Percentiles rank a stretch among this genome's conserved stretches.
phyloP scores from a whole-genome alignment of 2,329 filamentous ascomycete species.

The Cryphonectria carpinicola region DNA sequence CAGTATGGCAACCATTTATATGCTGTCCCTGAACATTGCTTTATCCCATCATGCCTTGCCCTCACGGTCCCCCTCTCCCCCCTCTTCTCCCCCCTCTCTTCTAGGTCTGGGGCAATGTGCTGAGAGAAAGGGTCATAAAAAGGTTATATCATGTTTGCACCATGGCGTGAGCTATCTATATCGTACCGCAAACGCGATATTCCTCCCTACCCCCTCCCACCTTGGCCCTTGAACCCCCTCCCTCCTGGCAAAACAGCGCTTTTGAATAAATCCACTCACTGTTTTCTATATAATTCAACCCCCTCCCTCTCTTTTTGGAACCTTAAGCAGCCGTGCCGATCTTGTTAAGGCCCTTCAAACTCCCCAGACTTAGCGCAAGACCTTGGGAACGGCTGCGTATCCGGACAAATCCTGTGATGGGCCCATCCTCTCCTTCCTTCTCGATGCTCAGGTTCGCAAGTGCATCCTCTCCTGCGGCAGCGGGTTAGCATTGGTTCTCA shows the following conservation, averaged over 20 bases:
- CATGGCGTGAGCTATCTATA: conserved; percentile 16
- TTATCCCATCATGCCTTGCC: background rate
- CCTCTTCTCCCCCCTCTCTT: background rate
- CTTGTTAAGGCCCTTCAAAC: conserved; percentile 92
- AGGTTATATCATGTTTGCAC: conserved; percentile 17
- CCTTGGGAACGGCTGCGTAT: conserved; percentile 98
- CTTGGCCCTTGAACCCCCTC: background rate
- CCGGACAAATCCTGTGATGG: conserved; percentile 94
- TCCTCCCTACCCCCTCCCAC: background rate
- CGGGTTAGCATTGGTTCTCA: conserved; percentile 12
- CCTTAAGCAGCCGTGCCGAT: conserved; percentile 54
- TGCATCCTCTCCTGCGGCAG: conserved; percentile 83
- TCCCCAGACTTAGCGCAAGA: conserved; percentile 88
- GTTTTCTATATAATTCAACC: conserved; percentile 11
- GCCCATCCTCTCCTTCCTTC: conserved; percentile 92
- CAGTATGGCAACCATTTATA: background rate
- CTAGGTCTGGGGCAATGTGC: too few relatives aligned
- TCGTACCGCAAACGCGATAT: background rate
- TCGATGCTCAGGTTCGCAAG: conserved; percentile 97
- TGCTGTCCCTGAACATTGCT: background rate
- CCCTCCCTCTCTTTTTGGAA: background rate
- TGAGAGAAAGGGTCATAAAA: background rate
- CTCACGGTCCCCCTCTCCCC: background rate
- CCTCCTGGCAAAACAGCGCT: conserved; percentile 12
- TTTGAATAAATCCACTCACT: conserved; percentile 20